Evolutionary conservation across 2,329 filamentous ascomycete species (phyloP).

Genomic region (Leptographium galeiforme): DNA sequence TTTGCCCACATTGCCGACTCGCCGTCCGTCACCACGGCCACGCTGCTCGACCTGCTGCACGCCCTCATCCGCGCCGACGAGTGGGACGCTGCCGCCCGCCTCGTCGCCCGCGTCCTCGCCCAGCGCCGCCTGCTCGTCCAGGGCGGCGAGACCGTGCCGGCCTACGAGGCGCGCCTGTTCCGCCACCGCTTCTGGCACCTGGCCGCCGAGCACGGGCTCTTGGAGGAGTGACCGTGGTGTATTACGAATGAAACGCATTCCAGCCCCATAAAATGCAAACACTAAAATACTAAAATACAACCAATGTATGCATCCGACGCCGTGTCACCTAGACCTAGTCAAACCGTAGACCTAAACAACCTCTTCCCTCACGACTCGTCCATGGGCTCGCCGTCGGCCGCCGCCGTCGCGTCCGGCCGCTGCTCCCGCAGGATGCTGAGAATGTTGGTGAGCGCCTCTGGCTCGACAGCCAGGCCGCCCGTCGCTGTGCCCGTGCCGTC

Average conservation of each 20-base stretch:
- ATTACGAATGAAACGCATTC: too few species aligned
- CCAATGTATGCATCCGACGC: too few species aligned
- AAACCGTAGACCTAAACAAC: too few species aligned
- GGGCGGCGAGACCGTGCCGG: not conserved
- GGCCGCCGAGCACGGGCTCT: slow-evolving; percentile 25
- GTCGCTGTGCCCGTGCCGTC: slow-evolving; percentile 21
- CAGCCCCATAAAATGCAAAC: too few species aligned
- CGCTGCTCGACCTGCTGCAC: slow-evolving; percentile 28
- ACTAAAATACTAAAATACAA: too few species aligned
- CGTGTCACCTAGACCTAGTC: too few species aligned
- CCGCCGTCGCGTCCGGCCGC: not conserved
- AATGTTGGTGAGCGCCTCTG: slow-evolving; percentile 10
- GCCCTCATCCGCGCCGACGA: slow-evolving; percentile 14
- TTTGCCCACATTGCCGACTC: slow-evolving; percentile 30
- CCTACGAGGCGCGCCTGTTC: slow-evolving; percentile 23
- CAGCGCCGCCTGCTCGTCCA: slow-evolving; percentile 9
- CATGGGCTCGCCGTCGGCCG: slow-evolving; percentile 12
- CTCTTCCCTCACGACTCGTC: slow-evolving; percentile 16
- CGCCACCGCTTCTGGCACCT: slow-evolving; percentile 37
- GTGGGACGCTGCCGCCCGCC: slow-evolving; percentile 12
- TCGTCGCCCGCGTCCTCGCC: slow-evolving; percentile 15
- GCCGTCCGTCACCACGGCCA: slow-evolving; percentile 26
- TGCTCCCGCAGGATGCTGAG: slow-evolving; percentile 9
- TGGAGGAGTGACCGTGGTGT: too few species aligned
- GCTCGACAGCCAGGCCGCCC: slow-evolving; percentile 33